Conservation (phyloP, 1,284 basidiomycete genomes). For the Rhodotorula sp. region DNA sequence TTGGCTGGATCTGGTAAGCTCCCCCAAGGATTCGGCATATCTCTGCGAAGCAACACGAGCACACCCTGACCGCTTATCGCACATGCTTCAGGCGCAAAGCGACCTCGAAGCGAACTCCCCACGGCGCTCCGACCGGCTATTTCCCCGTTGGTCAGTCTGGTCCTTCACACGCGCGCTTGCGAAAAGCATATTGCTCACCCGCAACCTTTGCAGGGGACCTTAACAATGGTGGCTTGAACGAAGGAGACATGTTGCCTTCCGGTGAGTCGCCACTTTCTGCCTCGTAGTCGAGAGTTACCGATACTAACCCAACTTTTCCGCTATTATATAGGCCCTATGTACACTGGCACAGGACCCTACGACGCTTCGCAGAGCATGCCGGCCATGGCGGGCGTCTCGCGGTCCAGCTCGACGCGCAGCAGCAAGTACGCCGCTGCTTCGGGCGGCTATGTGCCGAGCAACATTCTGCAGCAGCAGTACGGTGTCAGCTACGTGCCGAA, state of each 20-base stretch:
- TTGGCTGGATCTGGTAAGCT: slow-evolving; percentile 23
- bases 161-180: accelerated
- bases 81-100: slow-evolving; percentile 5
- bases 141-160: neutral
- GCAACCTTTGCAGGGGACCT: neutral
- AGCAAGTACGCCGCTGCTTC: neutral
- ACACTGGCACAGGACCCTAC: slow-evolving; percentile 2
- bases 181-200: no score
- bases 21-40: no score
- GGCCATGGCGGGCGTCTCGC: neutral
- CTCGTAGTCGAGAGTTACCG: no score
- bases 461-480: slow-evolving; percentile 7
- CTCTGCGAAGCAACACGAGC: neutral
- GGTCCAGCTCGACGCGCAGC: neutral
- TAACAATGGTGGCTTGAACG: neutral
- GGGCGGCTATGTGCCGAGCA: slow-evolving; percentile 9
- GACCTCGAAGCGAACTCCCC: neutral
- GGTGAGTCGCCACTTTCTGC: neutral
- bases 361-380: neutral
- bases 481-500: neutral
- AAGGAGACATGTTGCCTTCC: slow-evolving; percentile 4
- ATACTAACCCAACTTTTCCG: neutral
- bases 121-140: neutral
- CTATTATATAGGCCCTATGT: neutral
- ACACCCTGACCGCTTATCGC: neutral